phyloP scores from a whole-genome alignment of 2,329 filamentous ascomycete genomes.

The Metarhizium robertsii region DNA sequence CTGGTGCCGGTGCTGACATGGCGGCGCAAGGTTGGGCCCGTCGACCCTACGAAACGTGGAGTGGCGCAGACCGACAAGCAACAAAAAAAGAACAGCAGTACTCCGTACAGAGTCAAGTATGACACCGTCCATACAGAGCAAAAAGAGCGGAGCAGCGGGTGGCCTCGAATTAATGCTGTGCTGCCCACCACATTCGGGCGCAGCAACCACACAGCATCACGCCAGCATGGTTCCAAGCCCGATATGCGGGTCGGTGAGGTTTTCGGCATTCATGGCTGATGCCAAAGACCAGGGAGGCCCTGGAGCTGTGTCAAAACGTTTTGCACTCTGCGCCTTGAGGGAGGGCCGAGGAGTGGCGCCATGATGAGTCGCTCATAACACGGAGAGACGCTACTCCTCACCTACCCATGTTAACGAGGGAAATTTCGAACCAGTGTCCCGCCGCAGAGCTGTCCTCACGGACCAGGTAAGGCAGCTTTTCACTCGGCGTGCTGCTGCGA shows the following conservation, averaged over 20 bases:
- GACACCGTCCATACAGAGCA: too few relatives aligned
- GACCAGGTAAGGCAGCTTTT: too few relatives aligned
- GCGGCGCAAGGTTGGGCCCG: neutral
- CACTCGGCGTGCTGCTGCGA: too few relatives aligned
- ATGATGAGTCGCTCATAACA: neutral
- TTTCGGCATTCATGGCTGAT: neutral
- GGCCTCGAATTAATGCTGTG: neutral
- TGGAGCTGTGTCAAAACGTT: neutral
- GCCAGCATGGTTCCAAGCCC: neutral
- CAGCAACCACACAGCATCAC: neutral
- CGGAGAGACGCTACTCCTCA: too few relatives aligned
- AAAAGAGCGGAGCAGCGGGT: neutral
- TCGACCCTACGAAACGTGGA: neutral
- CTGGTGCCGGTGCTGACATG: neutral
- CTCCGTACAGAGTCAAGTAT: too few relatives aligned
- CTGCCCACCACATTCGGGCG: neutral
- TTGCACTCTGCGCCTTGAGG: neutral
- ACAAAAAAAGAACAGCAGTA: neutral
- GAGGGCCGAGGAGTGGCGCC: neutral
- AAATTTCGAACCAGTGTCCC: too few relatives aligned
- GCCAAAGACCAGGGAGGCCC: neutral
- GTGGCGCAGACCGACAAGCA: constrained; percentile 6
- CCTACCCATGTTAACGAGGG: too few relatives aligned
- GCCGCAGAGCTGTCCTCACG: too few relatives aligned
- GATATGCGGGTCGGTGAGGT: neutral